These are phyloP conservation scores for Oligophagozyma castellii DNA, from an alignment of 1,139 yeast genomes.

Conservation along the genomic window DNA sequence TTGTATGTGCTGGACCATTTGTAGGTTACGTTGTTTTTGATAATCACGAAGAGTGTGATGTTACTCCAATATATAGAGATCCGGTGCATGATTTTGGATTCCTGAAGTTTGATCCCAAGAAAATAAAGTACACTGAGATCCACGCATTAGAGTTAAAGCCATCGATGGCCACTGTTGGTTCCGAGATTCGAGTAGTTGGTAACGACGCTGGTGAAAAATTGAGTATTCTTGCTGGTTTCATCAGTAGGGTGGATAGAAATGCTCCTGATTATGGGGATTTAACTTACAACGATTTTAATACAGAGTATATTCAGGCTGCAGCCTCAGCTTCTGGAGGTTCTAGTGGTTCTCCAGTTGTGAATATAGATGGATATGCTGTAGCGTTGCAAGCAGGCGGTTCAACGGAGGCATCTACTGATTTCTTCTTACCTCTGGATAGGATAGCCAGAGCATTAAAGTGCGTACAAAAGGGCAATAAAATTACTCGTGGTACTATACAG, in stretches of 20 bases:
- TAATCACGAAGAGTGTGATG: conserved; percentile 88
- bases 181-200: conserved; percentile 89
- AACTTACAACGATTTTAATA: conserved; percentile 89
- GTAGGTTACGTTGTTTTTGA: conserved; percentile 85
- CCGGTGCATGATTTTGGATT: conserved; percentile 83
- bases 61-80: conserved; percentile 68
- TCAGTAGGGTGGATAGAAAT: conserved; percentile 80
- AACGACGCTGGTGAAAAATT: conserved; percentile 94
- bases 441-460: conserved; percentile 72
- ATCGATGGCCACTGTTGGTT: conserved; percentile 73
- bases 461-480: conserved; percentile 41
- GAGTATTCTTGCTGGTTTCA: conserved; percentile 79
- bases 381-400: conserved; percentile 94
- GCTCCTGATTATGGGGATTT: conserved; percentile 88
- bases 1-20: conserved; percentile 91
- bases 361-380: conserved; percentile 74
- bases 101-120: conserved; percentile 57
- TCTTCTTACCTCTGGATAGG: conserved; percentile 75
- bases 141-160: conserved; percentile 60
- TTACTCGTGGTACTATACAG: conserved; percentile 79
- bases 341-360: conserved; percentile 87
- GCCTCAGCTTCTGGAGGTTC: conserved; percentile 95
- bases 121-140: conserved; percentile 61
- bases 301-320: conserved; percentile 93
- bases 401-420: conserved; percentile 84